A percentile compares a stretch with the other conserved stretches of the same genome.
Evolutionary conservation across 163 green algal genomes (phyloP).

Genomic region (Picocystis sp.): DNA sequence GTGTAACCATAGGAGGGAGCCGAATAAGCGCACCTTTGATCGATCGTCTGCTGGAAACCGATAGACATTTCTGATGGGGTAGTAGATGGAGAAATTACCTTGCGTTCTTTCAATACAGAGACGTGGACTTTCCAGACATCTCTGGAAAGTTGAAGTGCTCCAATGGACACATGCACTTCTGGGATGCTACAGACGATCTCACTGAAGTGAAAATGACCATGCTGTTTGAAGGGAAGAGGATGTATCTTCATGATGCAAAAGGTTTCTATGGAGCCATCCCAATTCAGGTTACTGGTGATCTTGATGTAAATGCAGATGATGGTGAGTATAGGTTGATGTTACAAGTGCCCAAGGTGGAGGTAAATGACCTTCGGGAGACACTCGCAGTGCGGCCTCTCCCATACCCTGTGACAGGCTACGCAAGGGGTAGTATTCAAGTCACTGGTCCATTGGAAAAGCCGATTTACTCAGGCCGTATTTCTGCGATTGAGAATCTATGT

Average conservation of each 20-base stretch:
- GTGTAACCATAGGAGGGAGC: slow-evolving; percentile 18
- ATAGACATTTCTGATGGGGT: slow-evolving; percentile 66
- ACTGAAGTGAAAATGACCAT: slow-evolving; percentile 52
- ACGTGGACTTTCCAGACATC: slow-evolving; percentile 59
- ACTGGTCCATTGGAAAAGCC: slow-evolving; percentile 77
- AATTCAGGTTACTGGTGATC: slow-evolving; percentile 56
- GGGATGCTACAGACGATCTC: slow-evolving; percentile 79
- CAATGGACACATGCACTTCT: slow-evolving; percentile 72
- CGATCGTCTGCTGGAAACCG: slow-evolving; percentile 73
- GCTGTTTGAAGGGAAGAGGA: slow-evolving; percentile 67
- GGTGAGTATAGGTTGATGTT: slow-evolving; percentile 52
- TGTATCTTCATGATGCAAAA: slow-evolving; percentile 75
- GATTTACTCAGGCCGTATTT: slow-evolving; percentile 39
- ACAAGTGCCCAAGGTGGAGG: slow-evolving; percentile 46
- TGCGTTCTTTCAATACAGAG: slow-evolving; percentile 27
- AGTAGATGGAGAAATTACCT: slow-evolving; percentile 35
- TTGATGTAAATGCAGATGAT: slow-evolving; percentile 65
- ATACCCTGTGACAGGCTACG: slow-evolving; percentile 48
- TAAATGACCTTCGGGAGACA: slow-evolving; percentile 73
- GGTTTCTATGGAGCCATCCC: slow-evolving; percentile 55
- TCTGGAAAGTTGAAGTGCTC: slow-evolving; percentile 31
- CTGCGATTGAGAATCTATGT: too few species aligned
- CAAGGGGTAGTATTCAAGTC: slow-evolving; percentile 66
- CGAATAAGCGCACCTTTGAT: slow-evolving; percentile 57
- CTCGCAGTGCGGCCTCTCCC: slow-evolving; percentile 68